Base-by-base conservation (phyloP, 306 rosid genomes). In the Malus sieversii region DNA sequence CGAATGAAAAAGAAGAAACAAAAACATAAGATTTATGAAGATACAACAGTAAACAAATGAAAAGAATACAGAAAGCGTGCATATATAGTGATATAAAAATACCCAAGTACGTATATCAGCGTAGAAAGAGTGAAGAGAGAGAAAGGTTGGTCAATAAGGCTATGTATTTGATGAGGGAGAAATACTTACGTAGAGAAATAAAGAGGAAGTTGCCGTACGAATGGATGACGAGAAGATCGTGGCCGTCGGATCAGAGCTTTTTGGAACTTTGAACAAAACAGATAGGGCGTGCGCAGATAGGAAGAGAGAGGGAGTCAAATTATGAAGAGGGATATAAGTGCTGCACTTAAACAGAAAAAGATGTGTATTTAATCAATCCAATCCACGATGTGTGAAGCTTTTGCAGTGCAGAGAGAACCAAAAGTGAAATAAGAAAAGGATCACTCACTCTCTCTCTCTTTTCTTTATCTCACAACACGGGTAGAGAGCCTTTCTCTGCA, bases 201-300 rank as follows among this genome's bases (percentile, higher is more conserved):
- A 82, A 48, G 87, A 66, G 78, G 78, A 78, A 86, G 84, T 85
- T 65, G 87, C 78, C 91, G 97, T 88, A 86, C 90, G 91, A 88
- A 83, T 85, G 81, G 79, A 71, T 85, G 82, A 84, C 78, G 84
- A 84, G 82, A 80, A 85, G 91, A 95, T 86, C 86, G 83, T 61
- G 77, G 87, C 89, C 98, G 96, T 88, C 78, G 86, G 92, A 93
- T 90, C 85, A 87, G 85, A 86, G 80, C 67, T 32, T 38, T 51
- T 51, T 68, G 44, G 58, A 66, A 72, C 45, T 71, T 72, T 48
- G 78, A 59, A 81, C 14, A 27, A 27, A 11, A 62, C 35, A 19
- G 46, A 20, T 10, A 42, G 81, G 25, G 65, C 22, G 32, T n/a
- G 35, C 10, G 42, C 27, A 42, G 57, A n/a, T 0, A 15, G 14